Evolutionary conservation across 805 yeast genomes (phyloP), one percentile per base, ranked within the genome.

Genomic region (Torulaspora gathmanii): DNA sequence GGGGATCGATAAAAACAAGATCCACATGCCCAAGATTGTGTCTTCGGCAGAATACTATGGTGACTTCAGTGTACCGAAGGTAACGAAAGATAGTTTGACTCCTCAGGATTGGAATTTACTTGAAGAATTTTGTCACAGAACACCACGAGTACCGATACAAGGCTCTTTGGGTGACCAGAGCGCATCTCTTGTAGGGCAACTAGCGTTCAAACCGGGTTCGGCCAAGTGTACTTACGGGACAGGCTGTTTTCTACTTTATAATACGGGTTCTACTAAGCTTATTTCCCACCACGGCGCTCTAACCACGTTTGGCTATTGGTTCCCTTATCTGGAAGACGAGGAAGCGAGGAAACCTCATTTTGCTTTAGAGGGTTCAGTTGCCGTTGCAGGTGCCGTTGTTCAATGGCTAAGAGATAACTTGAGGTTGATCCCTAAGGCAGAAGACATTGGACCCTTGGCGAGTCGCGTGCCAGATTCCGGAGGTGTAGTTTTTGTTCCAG

Each of bases 181-280:
- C 45, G 88, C 96, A 2, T 93, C 97, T 1, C 68, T 91, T 49
- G 95, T 89, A 40, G 98, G 97, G 29, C 96, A 90, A 67, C 68
- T 86, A 66, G 96, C 96, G 1, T 79, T 88, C 57, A 74, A 78
- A 52, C 75, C 79, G 35, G 96, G 96, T 45, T 80, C 83, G 36
- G 96, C 96, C 36, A 90, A 90, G 68, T 88, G 95, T 73, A 90
- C 98, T 9, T 90, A 89, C 60, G 98, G 98, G 51, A 90, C 98
- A 1, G 98, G 98, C 50, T 86, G 95, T 64, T 90, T 90, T 73
- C 68, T 90, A 50, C 72, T 91, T 51, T 87, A 84, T 73, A 90
- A 90, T 68, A 86, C 95, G 1, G 98, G 98, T 47, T 66, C 71
- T 36, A 67, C 72, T 41, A 83, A 87, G 47, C 74, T 88, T 58